Conservation (phyloP, 805 yeast species). For the Sungouiozyma ichnusensis region DNA sequence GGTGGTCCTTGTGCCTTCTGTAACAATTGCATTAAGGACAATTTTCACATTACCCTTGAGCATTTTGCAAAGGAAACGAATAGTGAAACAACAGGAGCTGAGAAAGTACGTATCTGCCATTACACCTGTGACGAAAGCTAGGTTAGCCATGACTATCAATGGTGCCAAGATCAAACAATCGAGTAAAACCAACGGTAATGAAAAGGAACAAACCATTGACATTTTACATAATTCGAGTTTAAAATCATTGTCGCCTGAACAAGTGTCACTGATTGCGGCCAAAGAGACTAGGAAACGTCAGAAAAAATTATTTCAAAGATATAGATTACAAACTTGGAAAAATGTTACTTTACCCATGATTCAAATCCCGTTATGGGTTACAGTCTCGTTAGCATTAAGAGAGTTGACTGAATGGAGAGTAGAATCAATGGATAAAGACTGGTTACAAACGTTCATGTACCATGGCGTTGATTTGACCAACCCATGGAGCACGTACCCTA, state of each 20-base stretch:
- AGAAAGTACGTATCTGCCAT: slow-evolving; percentile 65
- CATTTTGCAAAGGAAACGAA: slow-evolving; percentile 54
- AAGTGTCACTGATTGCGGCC: slow-evolving; percentile 59
- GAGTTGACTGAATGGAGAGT: slow-evolving; percentile 51
- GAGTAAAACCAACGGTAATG: slow-evolving; percentile 1
- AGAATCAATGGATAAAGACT: slow-evolving; percentile 23
- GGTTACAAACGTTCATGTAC: slow-evolving; percentile 34
- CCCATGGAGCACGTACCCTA: slow-evolving; percentile 50
- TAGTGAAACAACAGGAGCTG: slow-evolving; percentile 59
- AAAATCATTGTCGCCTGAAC: slow-evolving; percentile 52
- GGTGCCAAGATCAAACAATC: not conserved
- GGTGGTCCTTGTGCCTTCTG: slow-evolving; percentile 68
- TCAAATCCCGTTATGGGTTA: slow-evolving; percentile 82
- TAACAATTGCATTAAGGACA: slow-evolving; percentile 58
- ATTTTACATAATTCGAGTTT: not conserved
- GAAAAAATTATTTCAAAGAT: slow-evolving; percentile 51
- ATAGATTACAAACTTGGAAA: slow-evolving; percentile 73
- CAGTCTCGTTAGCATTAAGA: slow-evolving; percentile 65
- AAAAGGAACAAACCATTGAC: slow-evolving; percentile 18
- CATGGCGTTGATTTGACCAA: slow-evolving; percentile 40
- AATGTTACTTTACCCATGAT: slow-evolving; percentile 62
- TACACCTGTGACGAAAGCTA: slow-evolving; percentile 58
- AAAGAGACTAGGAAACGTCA: slow-evolving; percentile 76
- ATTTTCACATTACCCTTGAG: slow-evolving; percentile 71
- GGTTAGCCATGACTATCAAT: slow-evolving; percentile 32